Base-by-base conservation (phyloP, 495 filamentous ascomycete genomes). In the Podospora bellae-mahoneyi region DNA sequence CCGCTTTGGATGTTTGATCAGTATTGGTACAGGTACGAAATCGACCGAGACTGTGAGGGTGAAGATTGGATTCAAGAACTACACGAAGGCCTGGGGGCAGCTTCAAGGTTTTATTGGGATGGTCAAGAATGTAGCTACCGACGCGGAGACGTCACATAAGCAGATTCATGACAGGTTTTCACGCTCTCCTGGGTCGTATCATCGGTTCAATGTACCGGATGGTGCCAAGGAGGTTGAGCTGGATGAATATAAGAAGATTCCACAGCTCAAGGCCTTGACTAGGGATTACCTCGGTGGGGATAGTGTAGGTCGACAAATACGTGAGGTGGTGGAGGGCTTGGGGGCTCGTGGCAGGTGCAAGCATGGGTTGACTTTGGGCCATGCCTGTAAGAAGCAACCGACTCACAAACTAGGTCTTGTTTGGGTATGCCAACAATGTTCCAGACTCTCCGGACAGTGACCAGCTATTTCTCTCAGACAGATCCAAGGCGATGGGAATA, bases 141-240 rank as follows among this genome's bases (percentile, higher is more conserved):
- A 23, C 23, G 1, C 23, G 23, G 23, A 23, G 23, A 23, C 23
- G 23, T 23, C 23, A 23, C 23, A 23, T 23, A 23, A 23, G 23
- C 23, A 23, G 23, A 23, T 23, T 23, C 23, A 23, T 23, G 23
- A 23, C 23, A 23, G 23, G 23, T 23, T 23, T 23, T 23, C 23
- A 23, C 23, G 23, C 23, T 23, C 1, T 23, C 26, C 60, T 1
- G 57, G 62, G 4, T 18, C 71, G 9, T 73, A 71, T 32, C 70
- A 65, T 27, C 73, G 73, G 4, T 73, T 75, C 65, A 73, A 60
- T 39, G 71, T 73, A 4, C 64, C 68, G 1, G 90, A 93, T 72
- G 93, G 91, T 62, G 92, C 92, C 20, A 93, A 93, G 79, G 83
- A 93, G 9, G 91, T 96, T 30, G 19, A 26, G 0, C 64, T 75